A percentile compares a stretch with the other conserved stretches of the same genome.
phyloP scores from a whole-genome alignment of 1,284 basidiomycete species.

The Phylloboletellus chloephorus region DNA sequence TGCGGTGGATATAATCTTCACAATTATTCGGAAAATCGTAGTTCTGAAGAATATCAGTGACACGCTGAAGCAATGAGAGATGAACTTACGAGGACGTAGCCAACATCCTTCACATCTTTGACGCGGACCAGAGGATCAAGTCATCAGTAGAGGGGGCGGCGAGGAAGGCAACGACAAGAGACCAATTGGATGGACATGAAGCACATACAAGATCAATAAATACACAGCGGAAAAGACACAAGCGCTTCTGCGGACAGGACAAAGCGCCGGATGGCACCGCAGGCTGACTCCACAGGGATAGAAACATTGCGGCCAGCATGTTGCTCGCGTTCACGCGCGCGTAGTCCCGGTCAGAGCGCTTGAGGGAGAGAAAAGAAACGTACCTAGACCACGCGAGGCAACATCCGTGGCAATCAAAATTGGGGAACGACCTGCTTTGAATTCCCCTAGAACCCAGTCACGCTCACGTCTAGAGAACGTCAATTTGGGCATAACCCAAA shows the following conservation, averaged over 20 bases:
- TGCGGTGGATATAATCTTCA: conserved; percentile 92
- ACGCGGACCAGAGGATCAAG: conserved; percentile 30
- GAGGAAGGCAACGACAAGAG: conserved; percentile 32
- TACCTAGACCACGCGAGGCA: conserved; percentile 99
- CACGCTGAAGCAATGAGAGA: conserved; percentile 6
- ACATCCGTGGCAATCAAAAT: conserved; percentile 98
- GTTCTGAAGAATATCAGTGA: conserved; percentile 52
- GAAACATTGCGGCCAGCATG: conserved; percentile 23
- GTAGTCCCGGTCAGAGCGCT: conserved; percentile 28
- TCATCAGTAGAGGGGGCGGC: conserved; percentile 32
- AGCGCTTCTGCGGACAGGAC: conserved; percentile 49
- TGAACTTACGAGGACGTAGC: conserved; percentile 79
- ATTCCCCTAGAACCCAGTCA: conserved; percentile 98
- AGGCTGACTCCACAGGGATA: conserved; percentile 21
- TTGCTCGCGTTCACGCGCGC: conserved; percentile 29
- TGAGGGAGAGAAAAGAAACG: conserved; percentile 47
- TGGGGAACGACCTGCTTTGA: conserved; percentile 95
- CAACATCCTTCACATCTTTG: conserved; percentile 91
- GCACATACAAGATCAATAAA: conserved; percentile 53
- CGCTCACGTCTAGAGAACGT: conserved; percentile 75
- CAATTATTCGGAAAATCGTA: conserved; percentile 98
- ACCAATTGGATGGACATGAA: conserved; percentile 34
- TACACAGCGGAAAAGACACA: conserved; percentile 39
- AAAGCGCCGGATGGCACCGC: conserved; percentile 20
- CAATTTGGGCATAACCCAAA: conserved; percentile 13